These are phyloP conservation scores for Pisolithus sp. DNA, from an alignment of 768 basidiomycete genomes.

Conservation along the genomic window DNA sequence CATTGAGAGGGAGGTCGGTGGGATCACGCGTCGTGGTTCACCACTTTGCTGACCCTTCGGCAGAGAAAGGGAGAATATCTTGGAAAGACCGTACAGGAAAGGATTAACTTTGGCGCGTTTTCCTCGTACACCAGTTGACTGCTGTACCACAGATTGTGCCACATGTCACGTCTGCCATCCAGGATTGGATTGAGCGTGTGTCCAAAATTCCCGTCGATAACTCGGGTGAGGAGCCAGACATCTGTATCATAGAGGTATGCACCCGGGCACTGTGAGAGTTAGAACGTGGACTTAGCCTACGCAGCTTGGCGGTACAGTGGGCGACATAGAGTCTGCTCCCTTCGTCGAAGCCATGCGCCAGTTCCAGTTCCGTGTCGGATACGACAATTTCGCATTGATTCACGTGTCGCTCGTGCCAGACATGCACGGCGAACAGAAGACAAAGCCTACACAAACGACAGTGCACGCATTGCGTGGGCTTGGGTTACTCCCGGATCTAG, in stretches of 20 bases:
- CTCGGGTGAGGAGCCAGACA: conserved; percentile 86
- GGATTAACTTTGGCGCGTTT: conserved; percentile 4
- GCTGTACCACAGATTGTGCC: conserved; percentile 68
- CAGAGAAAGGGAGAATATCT: conserved; percentile 84
- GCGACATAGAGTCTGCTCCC: conserved; percentile 97
- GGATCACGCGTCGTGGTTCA: neutral
- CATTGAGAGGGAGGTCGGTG: conserved; percentile 89
- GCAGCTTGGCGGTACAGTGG: conserved; percentile 97
- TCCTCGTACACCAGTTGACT: conserved; percentile 4
- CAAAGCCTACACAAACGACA: conserved; percentile 97
- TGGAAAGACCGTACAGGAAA: conserved; percentile 93
- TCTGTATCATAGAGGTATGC: conserved; percentile 95
- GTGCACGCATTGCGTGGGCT: conserved; percentile 90
- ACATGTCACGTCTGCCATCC: conserved; percentile 93
- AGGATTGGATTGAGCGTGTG: conserved; percentile 97
- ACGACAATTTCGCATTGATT: conserved; percentile 93
- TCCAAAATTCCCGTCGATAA: conserved; percentile 93
- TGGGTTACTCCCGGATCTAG: conserved; percentile 88
- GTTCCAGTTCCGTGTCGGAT: conserved; percentile 97
- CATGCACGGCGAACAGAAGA: conserved; percentile 98
- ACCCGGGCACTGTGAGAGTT: conserved; percentile 1
- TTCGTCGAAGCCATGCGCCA: conserved; percentile 99
- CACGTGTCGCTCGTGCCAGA: conserved; percentile 98
- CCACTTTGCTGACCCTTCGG: conserved; percentile 1
- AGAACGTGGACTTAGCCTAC: neutral